Evolutionary conservation across 768 basidiomycete genomes (phyloP), one percentile per base, ranked within the genome.

Genomic region (Grammothele lineata): DNA sequence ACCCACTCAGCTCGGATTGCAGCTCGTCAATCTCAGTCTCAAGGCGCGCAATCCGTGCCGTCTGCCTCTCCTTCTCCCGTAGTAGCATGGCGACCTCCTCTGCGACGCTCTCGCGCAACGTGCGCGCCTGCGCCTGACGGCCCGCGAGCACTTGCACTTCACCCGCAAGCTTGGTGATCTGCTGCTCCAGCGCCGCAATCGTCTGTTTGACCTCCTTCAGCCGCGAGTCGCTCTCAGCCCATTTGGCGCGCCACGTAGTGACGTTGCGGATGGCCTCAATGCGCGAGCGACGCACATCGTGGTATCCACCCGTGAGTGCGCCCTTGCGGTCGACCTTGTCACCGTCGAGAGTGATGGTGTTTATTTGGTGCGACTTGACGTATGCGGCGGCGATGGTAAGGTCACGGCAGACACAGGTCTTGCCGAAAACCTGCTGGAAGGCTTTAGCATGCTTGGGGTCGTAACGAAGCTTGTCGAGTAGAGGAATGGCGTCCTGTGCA

Each of bases 251-350:
- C 90, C 92, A 95, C 2, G 70, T 74, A 50, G 80, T 78, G 35
- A 94, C 82, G 40, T 70, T 74, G 58, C 83, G 84, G 64, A 95
- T 85, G 0, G 80, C 87, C 57, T 97, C 94, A 44, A 98, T 83
- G 12, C 96, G 81, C 8, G 92, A 94, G 37, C 90, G 76, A 10
- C 90, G 81, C 21, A 92, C 74, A 63, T 98, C 96, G 64, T 97
- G 89, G 66, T 89, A 99, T 0, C 96, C 96, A 46, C 96, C 96
- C 0, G 94, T 98, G 39, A 99, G 68, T 2, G 94, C 84, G 52
- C 96, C 96, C 63, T 95, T 97, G 42, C 93, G 80, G 63, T 99
- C 96, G 43, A 95, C 93, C 61, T 92, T 92, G 73, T 99, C 96
- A 40, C 96, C 96, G 56, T 95, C 94, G 32, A 96, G 78, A 1